Evolutionary conservation across 179 eudicot species (phyloP).

Genomic region (Monotropa hypopitys): DNA sequence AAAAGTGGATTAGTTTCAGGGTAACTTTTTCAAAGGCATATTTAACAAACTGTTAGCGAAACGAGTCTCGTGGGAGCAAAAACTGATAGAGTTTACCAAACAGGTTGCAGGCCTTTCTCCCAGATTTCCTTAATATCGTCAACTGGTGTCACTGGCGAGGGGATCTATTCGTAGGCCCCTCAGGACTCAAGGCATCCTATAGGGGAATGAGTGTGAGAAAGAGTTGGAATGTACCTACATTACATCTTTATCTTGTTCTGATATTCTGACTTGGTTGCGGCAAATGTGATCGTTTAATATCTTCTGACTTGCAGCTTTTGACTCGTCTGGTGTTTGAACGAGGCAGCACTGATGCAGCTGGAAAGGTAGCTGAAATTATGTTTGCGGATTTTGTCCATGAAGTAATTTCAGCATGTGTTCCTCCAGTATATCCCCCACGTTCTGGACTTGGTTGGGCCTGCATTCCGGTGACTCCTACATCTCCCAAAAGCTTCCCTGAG

Average conservation of each 20-base stretch:
- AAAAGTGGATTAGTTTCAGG: background rate
- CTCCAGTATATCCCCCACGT: constrained; percentile 91
- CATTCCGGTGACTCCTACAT: constrained; percentile 65
- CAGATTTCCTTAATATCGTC: background rate
- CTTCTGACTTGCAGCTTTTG: constrained; percentile 53
- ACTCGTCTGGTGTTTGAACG: constrained; percentile 88
- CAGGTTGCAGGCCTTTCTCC: background rate
- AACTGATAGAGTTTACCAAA: background rate
- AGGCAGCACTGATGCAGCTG: constrained; percentile 99
- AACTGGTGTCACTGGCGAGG: background rate
- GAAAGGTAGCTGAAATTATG: constrained; percentile 93
- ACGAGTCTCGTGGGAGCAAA: background rate
- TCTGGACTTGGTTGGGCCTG: constrained; percentile 98
- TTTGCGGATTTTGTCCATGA: constrained; percentile 95
- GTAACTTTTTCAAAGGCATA: background rate
- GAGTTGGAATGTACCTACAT: background rate
- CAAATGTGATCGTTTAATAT: background rate
- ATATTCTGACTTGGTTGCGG: background rate
- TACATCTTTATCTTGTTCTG: background rate
- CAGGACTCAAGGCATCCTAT: background rate
- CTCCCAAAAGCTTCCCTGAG: constrained; percentile 34
- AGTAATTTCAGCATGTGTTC: constrained; percentile 96
- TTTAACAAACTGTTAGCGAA: background rate
- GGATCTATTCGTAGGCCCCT: background rate
- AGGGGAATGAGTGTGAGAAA: background rate